A percentile compares a stretch with the other conserved stretches of the same genome.
Conservation (phyloP, 1,284 basidiomycete species). For the Meira miltonrushii region DNA sequence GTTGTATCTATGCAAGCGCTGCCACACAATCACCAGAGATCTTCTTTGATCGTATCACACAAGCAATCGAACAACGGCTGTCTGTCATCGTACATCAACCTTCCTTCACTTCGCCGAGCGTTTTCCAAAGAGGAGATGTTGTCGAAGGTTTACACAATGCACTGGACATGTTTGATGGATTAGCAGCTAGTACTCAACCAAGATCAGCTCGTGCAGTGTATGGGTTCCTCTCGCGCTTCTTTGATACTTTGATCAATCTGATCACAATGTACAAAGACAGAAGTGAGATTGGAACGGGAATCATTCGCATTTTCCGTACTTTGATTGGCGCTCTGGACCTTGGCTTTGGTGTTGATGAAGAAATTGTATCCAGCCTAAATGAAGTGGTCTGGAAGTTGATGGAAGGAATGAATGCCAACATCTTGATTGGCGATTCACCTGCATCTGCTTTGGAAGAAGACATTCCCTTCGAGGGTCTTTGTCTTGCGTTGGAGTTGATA, state of each 20-base stretch:
- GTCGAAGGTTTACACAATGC: constrained; percentile 30
- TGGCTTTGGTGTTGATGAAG: constrained; percentile 6
- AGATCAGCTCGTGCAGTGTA: constrained; percentile 31
- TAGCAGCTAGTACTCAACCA: constrained; percentile 29
- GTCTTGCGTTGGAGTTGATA: constrained; percentile 26
- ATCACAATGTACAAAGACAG: constrained; percentile 25
- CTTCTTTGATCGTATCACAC: constrained; percentile 27
- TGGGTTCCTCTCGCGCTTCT: constrained; percentile 30
- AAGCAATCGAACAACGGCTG: constrained; percentile 32
- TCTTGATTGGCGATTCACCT: constrained; percentile 2
- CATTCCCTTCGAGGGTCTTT: constrained; percentile 32
- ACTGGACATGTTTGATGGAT: constrained; percentile 40
- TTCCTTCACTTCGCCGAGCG: constrained; percentile 18
- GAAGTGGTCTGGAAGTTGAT: background rate
- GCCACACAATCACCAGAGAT: constrained; percentile 2
- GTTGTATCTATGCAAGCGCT: constrained; percentile 32
- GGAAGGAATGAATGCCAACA: background rate
- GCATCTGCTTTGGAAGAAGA: constrained; percentile 33
- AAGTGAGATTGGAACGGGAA: constrained; percentile 22
- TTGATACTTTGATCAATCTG: constrained; percentile 26
- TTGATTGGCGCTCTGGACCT: constrained; percentile 11
- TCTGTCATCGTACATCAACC: constrained; percentile 23
- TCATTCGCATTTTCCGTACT: constrained; percentile 25
- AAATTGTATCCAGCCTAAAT: constrained; percentile 5
- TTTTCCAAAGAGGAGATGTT: constrained; percentile 28